Evolutionary conservation across 176 grass and related monocot genomes (phyloP).

Genomic region (Aechmea fasciata): DNA sequence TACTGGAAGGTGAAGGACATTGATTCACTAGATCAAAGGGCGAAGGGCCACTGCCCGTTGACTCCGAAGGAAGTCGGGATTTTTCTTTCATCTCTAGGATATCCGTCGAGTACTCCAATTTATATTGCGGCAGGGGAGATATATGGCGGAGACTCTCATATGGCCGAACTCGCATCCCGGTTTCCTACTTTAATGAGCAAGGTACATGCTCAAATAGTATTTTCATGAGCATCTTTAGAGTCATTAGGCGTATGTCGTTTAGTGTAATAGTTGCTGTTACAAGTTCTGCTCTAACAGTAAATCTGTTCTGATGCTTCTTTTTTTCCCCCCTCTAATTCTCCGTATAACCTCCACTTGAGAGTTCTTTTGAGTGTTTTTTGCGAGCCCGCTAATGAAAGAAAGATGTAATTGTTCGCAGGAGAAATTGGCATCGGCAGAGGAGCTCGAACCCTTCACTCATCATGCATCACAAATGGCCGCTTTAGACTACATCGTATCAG

Average conservation of each 20-base stretch:
- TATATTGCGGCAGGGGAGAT: conserved; percentile 91
- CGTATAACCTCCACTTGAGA: not conserved
- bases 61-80: conserved; percentile 88
- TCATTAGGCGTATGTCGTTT: not conserved
- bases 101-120: conserved; percentile 74
- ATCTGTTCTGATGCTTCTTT: no score
- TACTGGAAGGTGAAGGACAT: conserved; percentile 97
- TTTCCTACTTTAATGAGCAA: conserved; percentile 87
- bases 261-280: not conserved
- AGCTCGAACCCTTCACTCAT: conserved; percentile 43
- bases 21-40: conserved; percentile 65
- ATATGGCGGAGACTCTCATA: conserved; percentile 79
- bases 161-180: conserved; percentile 60
- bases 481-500: conserved; percentile 48
- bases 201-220: conserved; percentile 28
- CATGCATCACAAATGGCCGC: conserved; percentile 58
- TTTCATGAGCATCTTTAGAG: not conserved
- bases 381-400: conserved; percentile 1
- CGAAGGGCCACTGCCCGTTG: conserved; percentile 69
- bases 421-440: conserved; percentile 56
- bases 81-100: conserved; percentile 81
- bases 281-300: not conserved
- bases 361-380: not conserved
- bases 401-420: conserved; percentile 43
- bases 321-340: no score